These are phyloP conservation scores for Nicotiana tomentosiformis DNA, from an alignment of 257 asterid genomes.

Conservation along the genomic window DNA sequence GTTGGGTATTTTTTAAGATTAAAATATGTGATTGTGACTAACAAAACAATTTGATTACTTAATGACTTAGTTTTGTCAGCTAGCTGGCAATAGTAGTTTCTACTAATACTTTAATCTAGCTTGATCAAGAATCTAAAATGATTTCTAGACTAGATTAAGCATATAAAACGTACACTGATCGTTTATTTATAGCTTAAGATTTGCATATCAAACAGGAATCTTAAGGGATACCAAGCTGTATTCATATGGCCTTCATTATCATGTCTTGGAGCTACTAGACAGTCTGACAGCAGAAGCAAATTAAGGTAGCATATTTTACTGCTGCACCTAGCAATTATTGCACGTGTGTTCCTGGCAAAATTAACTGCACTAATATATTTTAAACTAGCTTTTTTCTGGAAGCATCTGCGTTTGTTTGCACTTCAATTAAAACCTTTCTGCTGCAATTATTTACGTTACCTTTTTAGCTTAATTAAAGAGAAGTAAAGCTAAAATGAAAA, in stretches of 20 bases:
- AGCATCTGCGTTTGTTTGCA: neutral
- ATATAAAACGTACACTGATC: neutral
- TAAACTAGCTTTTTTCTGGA: neutral
- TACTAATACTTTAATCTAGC: neutral
- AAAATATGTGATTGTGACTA: neutral
- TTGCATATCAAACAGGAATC: neutral
- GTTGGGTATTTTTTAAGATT: neutral
- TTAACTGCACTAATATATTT: neutral
- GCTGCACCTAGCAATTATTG: neutral
- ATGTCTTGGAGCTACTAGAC: neutral
- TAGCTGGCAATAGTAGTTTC: neutral
- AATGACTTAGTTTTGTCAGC: neutral
- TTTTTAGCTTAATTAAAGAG: neutral
- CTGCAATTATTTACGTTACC: neutral
- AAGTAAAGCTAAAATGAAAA: neutral
- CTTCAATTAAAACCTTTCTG: neutral
- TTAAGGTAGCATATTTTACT: neutral
- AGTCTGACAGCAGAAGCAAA: neutral
- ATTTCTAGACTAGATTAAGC: neutral
- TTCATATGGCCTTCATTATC: neutral
- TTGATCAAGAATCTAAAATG: neutral
- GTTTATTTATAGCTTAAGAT: neutral
- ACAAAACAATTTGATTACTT: neutral
- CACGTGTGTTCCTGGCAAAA: neutral
- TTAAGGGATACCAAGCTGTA: neutral